These are phyloP conservation scores for Symbiotaphrina buchneri DNA, from an alignment of 495 filamentous ascomycete genomes.

Conservation along the genomic window DNA sequence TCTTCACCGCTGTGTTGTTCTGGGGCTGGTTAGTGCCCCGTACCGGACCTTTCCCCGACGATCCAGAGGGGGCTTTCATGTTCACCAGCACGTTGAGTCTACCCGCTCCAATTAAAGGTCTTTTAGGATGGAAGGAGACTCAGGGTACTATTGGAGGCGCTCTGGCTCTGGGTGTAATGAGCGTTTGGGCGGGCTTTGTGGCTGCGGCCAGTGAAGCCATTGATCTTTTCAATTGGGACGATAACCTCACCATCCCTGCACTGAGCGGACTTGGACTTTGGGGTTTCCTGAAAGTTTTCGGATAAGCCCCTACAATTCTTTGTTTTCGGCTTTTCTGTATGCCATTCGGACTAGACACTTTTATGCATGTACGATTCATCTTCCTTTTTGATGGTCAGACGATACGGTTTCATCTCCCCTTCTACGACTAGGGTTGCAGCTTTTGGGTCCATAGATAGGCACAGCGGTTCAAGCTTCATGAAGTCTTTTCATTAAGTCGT, in stretches of 20 bases:
- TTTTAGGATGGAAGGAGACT: slow-evolving; percentile 17
- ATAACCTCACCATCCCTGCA: slow-evolving; percentile 91
- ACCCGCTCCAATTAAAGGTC: slow-evolving; percentile 20
- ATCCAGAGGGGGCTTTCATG: slow-evolving; percentile 50
- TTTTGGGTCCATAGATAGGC: too few species aligned
- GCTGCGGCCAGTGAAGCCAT: slow-evolving; percentile 77
- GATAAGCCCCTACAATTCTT: too few species aligned
- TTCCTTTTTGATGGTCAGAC: too few species aligned
- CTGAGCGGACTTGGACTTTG: slow-evolving; percentile 77
- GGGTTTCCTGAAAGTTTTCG: slow-evolving; percentile 86
- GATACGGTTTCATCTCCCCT: too few species aligned
- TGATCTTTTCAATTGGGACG: slow-evolving; percentile 81
- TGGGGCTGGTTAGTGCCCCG: slow-evolving; percentile 69
- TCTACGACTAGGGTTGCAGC: too few species aligned
- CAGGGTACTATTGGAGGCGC: slow-evolving; percentile 34
- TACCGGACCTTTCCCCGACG: slow-evolving; percentile 38
- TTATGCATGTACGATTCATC: too few species aligned
- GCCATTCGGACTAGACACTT: too few species aligned
- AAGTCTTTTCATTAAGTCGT: too few species aligned
- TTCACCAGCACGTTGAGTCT: slow-evolving; percentile 54
- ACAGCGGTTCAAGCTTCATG: too few species aligned
- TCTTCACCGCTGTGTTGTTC: slow-evolving; percentile 58
- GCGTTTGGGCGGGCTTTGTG: slow-evolving; percentile 65
- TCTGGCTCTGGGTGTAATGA: slow-evolving; percentile 63
- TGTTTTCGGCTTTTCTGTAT: too few species aligned